Evolutionary conservation across 202 grass and related monocot genomes (phyloP).

Genomic region (Setaria italica): DNA sequence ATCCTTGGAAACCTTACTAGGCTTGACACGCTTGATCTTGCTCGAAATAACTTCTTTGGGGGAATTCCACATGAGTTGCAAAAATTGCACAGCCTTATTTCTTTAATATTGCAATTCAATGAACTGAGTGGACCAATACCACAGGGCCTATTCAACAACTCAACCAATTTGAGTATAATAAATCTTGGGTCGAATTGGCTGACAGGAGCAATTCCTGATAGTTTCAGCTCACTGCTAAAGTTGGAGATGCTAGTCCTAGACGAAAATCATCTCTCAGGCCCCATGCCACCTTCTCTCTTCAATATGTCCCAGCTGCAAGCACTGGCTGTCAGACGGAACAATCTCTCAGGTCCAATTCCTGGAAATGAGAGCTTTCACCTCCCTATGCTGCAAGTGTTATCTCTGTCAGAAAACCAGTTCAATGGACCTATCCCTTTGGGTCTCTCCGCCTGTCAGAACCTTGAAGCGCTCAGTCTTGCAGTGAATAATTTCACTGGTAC

Average conservation of each 20-base stretch:
- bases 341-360: constrained; percentile 56
- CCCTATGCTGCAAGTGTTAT: constrained; percentile 28
- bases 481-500: constrained; percentile 54
- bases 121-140: constrained; percentile 49
- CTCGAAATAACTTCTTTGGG: constrained; percentile 50
- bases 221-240: constrained; percentile 37
- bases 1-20: constrained; percentile 52
- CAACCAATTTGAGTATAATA: constrained; percentile 25
- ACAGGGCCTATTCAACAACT: constrained; percentile 48
- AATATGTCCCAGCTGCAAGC: constrained; percentile 39
- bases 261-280: constrained; percentile 49
- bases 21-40: constrained; percentile 42
- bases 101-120: neutral
- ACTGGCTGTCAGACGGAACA: constrained; percentile 43
- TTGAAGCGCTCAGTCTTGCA: neutral
- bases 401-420: constrained; percentile 45
- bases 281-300: constrained; percentile 49
- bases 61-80: constrained; percentile 36
- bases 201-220: constrained; percentile 51
- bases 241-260: constrained; percentile 45
- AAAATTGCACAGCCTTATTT: constrained; percentile 36
- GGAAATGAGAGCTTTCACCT: constrained; percentile 50
- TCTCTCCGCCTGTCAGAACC: constrained; percentile 35
- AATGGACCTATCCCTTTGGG: constrained; percentile 39
- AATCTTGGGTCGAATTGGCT: constrained; percentile 47